Evolutionary conservation across 2,329 filamentous ascomycete species (phyloP).

Genomic region (Zymoseptoria crescenta): DNA sequence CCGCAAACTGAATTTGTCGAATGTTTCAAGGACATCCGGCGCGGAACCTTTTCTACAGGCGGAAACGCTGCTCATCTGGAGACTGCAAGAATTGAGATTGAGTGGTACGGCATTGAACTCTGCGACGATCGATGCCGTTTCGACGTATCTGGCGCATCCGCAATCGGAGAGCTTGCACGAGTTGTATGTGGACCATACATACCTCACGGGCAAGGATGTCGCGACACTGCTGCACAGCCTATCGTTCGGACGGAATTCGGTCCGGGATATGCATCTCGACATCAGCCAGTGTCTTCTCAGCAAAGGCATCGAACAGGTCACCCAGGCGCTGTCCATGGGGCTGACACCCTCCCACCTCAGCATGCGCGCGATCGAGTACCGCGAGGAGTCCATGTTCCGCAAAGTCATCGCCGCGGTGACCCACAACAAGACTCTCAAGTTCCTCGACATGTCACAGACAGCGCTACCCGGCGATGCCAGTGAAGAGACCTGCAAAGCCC

Average conservation of each 20-base stretch:
- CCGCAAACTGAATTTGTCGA: constrained; percentile 58
- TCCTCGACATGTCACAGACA: constrained; percentile 61
- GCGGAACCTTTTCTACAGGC: constrained; percentile 56
- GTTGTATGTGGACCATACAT: constrained; percentile 59
- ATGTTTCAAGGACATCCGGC: constrained; percentile 56
- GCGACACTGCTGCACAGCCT: constrained; percentile 59
- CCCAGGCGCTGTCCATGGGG: constrained; percentile 44
- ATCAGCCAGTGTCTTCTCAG: constrained; percentile 57
- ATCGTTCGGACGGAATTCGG: constrained; percentile 34
- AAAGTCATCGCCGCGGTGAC: constrained; percentile 55
- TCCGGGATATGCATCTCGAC: constrained; percentile 56
- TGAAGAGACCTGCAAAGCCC: constrained; percentile 56
- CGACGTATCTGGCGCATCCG: constrained; percentile 48
- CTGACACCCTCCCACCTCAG: constrained; percentile 56
- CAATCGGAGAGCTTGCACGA: constrained; percentile 53
- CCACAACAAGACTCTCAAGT: constrained; percentile 54
- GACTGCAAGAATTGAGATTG: constrained; percentile 56
- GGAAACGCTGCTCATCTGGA: constrained; percentile 60
- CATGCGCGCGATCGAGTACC: constrained; percentile 62
- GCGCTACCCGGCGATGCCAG: constrained; percentile 62
- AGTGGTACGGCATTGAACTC: constrained; percentile 56
- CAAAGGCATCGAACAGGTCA: constrained; percentile 44
- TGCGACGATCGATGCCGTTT: constrained; percentile 56
- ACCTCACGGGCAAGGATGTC: constrained; percentile 56
- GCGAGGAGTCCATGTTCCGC: constrained; percentile 56